Percentiles rank a stretch among this genome's conserved stretches.
Evolutionary conservation across 2,329 filamentous ascomycete genomes (phyloP).

Genomic region (Aspergillus awamori): DNA sequence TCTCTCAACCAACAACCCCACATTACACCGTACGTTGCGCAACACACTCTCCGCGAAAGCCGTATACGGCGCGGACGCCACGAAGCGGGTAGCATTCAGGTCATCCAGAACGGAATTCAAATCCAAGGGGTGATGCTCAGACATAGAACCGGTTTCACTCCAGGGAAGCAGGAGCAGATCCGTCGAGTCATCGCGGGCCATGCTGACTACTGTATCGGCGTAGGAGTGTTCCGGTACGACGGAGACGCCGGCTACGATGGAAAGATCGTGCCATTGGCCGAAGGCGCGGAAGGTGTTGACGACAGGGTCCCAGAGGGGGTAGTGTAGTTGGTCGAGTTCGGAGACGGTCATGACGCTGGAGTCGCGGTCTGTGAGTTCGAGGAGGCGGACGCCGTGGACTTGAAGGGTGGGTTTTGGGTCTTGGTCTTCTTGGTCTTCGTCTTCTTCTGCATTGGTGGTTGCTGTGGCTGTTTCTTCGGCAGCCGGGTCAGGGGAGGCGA

Average conservation of each 20-base stretch:
- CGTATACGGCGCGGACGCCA: slow-evolving; percentile 63
- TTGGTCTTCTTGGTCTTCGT: slow-evolving; percentile 13
- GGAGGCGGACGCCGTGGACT: slow-evolving; percentile 80
- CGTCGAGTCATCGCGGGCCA: slow-evolving; percentile 69
- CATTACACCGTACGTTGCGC: too few relatives aligned
- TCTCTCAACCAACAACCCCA: too few relatives aligned
- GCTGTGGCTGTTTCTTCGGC: slow-evolving; percentile 28
- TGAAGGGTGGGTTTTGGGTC: slow-evolving; percentile 52
- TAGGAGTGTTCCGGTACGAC: slow-evolving; percentile 78
- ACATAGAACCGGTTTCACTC: slow-evolving; percentile 78
- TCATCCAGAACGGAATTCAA: slow-evolving; percentile 52
- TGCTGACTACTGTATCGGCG: slow-evolving; percentile 72
- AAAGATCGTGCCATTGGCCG: slow-evolving; percentile 78
- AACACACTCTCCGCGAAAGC: slow-evolving; percentile 60
- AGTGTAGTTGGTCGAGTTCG: slow-evolving; percentile 67
- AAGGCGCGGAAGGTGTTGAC: slow-evolving; percentile 91
- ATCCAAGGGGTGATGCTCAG: slow-evolving; percentile 57
- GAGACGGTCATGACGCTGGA: slow-evolving; percentile 95
- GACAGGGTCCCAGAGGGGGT: slow-evolving; percentile 74
- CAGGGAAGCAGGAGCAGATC: slow-evolving; percentile 85
- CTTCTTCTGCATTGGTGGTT: slow-evolving; percentile 16
- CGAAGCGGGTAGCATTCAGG: slow-evolving; percentile 54
- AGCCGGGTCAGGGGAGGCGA: slow-evolving; percentile 21
- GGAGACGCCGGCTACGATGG: slow-evolving; percentile 78
- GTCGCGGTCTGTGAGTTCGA: slow-evolving; percentile 87